A percentile compares a stretch with the other conserved stretches of the same genome.
Evolutionary conservation across 2,329 filamentous ascomycete genomes (phyloP).

Genomic region (Talaromyces verruculosus): DNA sequence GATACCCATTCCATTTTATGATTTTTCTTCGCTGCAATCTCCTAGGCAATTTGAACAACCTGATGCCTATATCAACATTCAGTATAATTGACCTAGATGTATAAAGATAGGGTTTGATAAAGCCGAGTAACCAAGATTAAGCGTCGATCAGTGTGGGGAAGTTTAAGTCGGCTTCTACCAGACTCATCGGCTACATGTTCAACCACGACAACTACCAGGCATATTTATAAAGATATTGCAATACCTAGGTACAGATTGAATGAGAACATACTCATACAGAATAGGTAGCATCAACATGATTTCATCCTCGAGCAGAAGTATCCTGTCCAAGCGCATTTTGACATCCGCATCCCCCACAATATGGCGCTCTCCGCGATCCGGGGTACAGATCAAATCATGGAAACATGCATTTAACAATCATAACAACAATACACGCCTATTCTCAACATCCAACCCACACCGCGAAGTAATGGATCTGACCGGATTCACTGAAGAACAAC

Average conservation of each 20-base stretch:
- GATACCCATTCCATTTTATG: background rate
- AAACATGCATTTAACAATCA: background rate
- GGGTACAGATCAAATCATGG: background rate
- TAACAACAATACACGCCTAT: background rate
- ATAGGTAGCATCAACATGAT: conserved; percentile 10
- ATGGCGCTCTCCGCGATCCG: background rate
- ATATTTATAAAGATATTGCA: too few relatives aligned
- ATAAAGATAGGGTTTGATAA: background rate
- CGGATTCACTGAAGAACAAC: conserved; percentile 70
- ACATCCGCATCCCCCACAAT: background rate
- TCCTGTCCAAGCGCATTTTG: background rate
- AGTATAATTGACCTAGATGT: too few relatives aligned
- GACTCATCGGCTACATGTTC: background rate
- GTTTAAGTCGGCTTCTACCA: background rate
- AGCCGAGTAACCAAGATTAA: background rate
- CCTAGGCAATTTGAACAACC: too few relatives aligned
- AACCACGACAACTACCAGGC: too few relatives aligned
- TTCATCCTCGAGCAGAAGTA: background rate
- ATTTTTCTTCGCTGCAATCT: background rate
- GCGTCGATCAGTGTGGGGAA: background rate
- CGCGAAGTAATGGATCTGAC: conserved; percentile 66
- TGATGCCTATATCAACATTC: too few relatives aligned
- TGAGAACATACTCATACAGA: too few relatives aligned
- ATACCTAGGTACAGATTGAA: too few relatives aligned
- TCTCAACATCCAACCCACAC: conserved; percentile 10